Evolutionary conservation across 306 rosid genomes (phyloP).

Genomic region (Acacia confusa): DNA sequence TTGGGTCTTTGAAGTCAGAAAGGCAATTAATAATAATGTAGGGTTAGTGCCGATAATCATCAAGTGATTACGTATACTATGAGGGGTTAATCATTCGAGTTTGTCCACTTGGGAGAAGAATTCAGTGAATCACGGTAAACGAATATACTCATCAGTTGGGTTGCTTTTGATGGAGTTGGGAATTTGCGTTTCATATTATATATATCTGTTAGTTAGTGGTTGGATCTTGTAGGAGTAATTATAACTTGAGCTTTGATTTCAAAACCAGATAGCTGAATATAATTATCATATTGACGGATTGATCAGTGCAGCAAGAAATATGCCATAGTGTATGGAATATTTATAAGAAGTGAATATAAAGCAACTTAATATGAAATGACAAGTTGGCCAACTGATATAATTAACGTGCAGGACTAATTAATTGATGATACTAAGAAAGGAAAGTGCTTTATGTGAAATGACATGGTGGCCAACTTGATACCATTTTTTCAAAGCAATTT

Average conservation of each 20-base stretch:
- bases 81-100: conserved; percentile 37
- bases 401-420: conserved; percentile 24
- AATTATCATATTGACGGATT: conserved; percentile 35
- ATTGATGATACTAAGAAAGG: conserved; percentile 24
- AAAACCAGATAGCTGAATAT: conserved; percentile 26
- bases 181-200: conserved; percentile 26
- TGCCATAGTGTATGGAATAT: conserved; percentile 11
- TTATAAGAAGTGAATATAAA: conserved; percentile 47
- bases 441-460: conserved; percentile 31
- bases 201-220: conserved; percentile 45
- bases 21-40: background rate
- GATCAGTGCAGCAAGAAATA: conserved; percentile 39
- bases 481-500: conserved; percentile 47
- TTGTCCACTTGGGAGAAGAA: conserved; percentile 40
- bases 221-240: conserved; percentile 38
- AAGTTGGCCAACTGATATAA: conserved; percentile 35
- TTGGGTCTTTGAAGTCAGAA: background rate
- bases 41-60: conserved; percentile 2
- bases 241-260: conserved; percentile 33
- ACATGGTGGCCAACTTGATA: conserved; percentile 13
- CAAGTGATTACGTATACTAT: conserved; percentile 15
- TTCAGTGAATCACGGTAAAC: conserved; percentile 26
- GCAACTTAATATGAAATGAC: conserved; percentile 50
- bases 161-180: conserved; percentile 30
- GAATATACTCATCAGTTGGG: conserved; percentile 16